These are phyloP conservation scores for Oidiodendron maius DNA, from an alignment of 495 filamentous ascomycete genomes.

Conservation along the genomic window DNA sequence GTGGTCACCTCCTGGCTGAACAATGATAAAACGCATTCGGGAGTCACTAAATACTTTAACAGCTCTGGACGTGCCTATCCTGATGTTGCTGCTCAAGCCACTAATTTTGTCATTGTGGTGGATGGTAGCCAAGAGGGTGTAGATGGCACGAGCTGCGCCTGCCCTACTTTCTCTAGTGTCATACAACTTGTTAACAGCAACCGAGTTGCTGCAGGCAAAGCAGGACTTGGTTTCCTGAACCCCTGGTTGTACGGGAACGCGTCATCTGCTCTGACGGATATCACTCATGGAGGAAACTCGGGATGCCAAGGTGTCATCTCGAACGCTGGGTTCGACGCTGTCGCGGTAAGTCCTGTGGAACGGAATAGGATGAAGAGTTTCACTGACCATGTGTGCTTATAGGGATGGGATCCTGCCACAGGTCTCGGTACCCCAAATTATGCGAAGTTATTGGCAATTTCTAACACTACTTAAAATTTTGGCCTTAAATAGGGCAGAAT, in stretches of 20 bases:
- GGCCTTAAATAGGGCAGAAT: no score
- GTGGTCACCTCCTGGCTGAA: constrained; percentile 15
- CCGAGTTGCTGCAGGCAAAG: constrained; percentile 39
- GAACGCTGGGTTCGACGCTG: constrained; percentile 20
- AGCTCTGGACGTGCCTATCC: constrained; percentile 62
- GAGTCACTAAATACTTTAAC: constrained; percentile 56
- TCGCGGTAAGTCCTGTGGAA: constrained; percentile 11
- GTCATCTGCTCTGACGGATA: constrained; percentile 48
- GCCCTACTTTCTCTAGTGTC: constrained; percentile 48
- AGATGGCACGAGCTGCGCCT: constrained; percentile 24
- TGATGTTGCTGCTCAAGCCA: constrained; percentile 61
- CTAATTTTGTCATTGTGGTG: constrained; percentile 12
- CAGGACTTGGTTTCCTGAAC: constrained; percentile 56
- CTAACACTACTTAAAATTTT: background rate
- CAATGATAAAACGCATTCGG: constrained; percentile 24
- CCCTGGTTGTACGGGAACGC: constrained; percentile 53
- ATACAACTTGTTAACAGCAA: constrained; percentile 54
- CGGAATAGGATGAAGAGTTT: background rate
- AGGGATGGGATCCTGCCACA: constrained; percentile 21
- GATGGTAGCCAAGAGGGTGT: constrained; percentile 2
- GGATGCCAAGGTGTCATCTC: constrained; percentile 41
- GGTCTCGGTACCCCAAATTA: constrained; percentile 18
- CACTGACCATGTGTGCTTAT: constrained; percentile 3
- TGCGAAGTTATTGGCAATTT: constrained; percentile 9
- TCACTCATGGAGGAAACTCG: constrained; percentile 44